Percentiles rank a stretch among this genome's conserved stretches.
Conservation (phyloP, 352 stramenopile genomes). For the Phytophthora pisi region DNA sequence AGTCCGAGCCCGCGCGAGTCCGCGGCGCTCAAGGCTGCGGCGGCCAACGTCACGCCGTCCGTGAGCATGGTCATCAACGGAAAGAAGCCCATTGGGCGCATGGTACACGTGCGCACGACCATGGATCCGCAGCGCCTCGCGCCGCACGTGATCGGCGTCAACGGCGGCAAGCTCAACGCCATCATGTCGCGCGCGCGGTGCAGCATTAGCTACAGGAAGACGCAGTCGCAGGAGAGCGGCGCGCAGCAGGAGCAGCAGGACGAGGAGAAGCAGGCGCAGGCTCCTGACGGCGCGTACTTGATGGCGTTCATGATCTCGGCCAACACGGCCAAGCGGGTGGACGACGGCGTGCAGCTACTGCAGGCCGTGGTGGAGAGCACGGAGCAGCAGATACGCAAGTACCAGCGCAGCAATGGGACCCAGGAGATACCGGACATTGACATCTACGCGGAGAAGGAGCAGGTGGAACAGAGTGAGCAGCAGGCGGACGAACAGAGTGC, state of each 20-base stretch:
- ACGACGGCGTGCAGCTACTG: slow-evolving; percentile 41
- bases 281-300: slow-evolving; percentile 15
- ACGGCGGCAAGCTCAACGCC: slow-evolving; percentile 54
- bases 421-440: slow-evolving; percentile 9
- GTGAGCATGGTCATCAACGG: slow-evolving; percentile 21
- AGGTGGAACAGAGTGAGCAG: not conserved
- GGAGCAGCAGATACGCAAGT: slow-evolving; percentile 43
- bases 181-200: slow-evolving; percentile 67
- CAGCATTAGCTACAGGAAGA: slow-evolving; percentile 52
- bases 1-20: slow-evolving; percentile 2
- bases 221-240: slow-evolving; percentile 2
- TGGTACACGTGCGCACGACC: slow-evolving; percentile 55
- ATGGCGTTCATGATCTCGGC: slow-evolving; percentile 66
- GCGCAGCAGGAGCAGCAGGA: not conserved
- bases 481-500: slow-evolving; percentile 7
- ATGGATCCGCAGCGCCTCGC: slow-evolving; percentile 46
- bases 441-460: slow-evolving; percentile 4
- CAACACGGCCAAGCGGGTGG: slow-evolving; percentile 53
- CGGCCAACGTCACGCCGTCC: slow-evolving; percentile 5
- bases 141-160: slow-evolving; percentile 56
- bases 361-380: slow-evolving; percentile 44
- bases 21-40: not conserved
- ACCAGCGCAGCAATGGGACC: not conserved
- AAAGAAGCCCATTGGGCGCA: slow-evolving; percentile 19
- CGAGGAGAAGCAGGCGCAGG: too few species aligned